Base-by-base conservation (phyloP, 2,329 filamentous ascomycete species). In the Calonectria naviculata region DNA sequence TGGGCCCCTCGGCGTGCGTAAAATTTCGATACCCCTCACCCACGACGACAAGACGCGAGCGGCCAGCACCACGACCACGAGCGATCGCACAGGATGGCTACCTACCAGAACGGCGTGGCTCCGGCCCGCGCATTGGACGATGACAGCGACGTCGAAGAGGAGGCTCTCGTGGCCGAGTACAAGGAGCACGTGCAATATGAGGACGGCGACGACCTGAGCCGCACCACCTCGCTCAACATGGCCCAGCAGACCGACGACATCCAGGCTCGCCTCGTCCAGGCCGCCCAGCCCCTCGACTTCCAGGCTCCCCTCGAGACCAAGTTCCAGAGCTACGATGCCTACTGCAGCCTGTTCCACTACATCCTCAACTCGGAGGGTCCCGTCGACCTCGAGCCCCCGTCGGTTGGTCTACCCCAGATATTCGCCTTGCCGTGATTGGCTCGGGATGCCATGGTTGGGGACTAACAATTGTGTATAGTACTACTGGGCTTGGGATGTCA, bases 401-500 rank as follows among this genome's bases (percentile, higher is more conserved):
- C 95, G 83, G 96, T 98, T 89, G 87, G 94, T 90, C 72, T 64
- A 36, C 47, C 70, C 67, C 71, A 70, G 49, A 64, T 65, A 41
- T 41, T 56, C 31, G 34, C 26, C 21, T 67, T 28, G 62, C 28
- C 49, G 61, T 46, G 60, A 60, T 69, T 74, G 68, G 74, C 68
- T 47, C 67, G 56, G 56, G 67, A 38, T 61, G 54, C 34, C 31
- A 44, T 21, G 52, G 19, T 38, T 65, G 44, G 63, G 52, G 70
- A 76, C 77, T 79, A 72, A 79, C 68, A 64, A 60, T 70, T 62
- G 15, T 46, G 66, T 58, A 52, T 83, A 98, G 95, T 97, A 98
- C 87, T 98, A 96, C 88, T 99, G 97, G 97, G 97, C 97, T 47
- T 99, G 97, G 97, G 97, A 99, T 84, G 96, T 98, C 78, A 98